Evolutionary conservation across 805 yeast genomes (phyloP), one percentile per base, ranked within the genome.

Genomic region (Candida sphagnicola): DNA sequence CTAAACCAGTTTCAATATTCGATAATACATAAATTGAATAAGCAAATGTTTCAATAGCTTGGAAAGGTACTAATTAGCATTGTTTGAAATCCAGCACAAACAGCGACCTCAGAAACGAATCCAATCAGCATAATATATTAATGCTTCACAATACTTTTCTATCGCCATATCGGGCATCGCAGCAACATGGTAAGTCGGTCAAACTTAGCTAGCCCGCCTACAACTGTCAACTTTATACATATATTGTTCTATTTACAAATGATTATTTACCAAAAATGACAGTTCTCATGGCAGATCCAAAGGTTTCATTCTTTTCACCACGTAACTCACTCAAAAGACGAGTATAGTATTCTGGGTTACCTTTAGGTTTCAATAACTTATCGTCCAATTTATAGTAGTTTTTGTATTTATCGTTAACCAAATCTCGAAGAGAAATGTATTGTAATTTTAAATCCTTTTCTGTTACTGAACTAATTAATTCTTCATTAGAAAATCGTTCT

Each of bases 331-430:
- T 70, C 61, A 82, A 48, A 38, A 89, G 69, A 52, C 93, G 73
- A 29, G 71, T 75, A 53, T 89, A 89, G 55, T 89, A 89, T 34
- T 72, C 59, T 2, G 95, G 88, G 59, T 87, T 85, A 2, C 96
- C 96, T 51, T 82, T 80, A n/a, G 97, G 97, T 48, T 61, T 70
- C 51, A 77, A 61, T 47, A 89, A 61, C 54, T 83, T 83, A 31
- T 78, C 83, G 40, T 80, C 80, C 25, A 80, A 72, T 44, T 74
- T 67, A 56, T 85, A 85, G 52, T 78, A 78, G 42, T 75, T 74
- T 50, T 68, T 72, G 67, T 80, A 80, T 51, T 80, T 80, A 54
- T 80, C 81, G 40, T 71, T 74, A 41, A 72, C 71, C 41, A 83
- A 59, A 46, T 74, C 76, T 34, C 79, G 67, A 38, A 83, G 57